These are phyloP conservation scores for Colletotrichum siamense DNA, from an alignment of 2,329 filamentous ascomycete species.

Conservation along the genomic window DNA sequence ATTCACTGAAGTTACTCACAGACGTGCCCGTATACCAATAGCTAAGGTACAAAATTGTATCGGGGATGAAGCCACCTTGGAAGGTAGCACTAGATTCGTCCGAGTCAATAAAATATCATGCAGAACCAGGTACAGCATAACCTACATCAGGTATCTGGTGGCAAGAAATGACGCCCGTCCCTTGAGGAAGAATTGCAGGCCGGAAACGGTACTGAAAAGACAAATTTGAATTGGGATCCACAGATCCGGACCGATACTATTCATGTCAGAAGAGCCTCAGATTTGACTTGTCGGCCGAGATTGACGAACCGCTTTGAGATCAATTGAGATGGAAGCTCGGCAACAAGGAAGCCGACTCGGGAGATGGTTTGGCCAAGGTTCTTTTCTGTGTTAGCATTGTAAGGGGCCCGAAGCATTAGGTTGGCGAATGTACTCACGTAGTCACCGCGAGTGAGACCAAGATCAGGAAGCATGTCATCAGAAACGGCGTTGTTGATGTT, in stretches of 20 bases:
- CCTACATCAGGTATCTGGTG: constrained; percentile 43
- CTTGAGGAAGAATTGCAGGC: constrained; percentile 33
- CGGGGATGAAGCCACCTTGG: constrained; percentile 51
- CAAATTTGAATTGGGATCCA: constrained; percentile 34
- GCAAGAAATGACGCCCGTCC: constrained; percentile 43
- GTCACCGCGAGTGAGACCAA: constrained; percentile 34
- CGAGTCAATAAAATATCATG: background rate
- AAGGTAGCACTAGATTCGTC: constrained; percentile 23
- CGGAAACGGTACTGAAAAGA: constrained; percentile 20
- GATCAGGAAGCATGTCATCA: constrained; percentile 43
- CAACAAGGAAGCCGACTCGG: constrained; percentile 56
- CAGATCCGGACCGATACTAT: constrained; percentile 31
- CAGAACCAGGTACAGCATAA: background rate
- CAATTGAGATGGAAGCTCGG: constrained; percentile 67
- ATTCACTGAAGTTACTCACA: constrained; percentile 28
- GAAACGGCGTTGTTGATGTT: constrained; percentile 29
- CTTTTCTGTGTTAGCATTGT: constrained; percentile 24
- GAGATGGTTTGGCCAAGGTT: constrained; percentile 63
- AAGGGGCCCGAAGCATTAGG: background rate
- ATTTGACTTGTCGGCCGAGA: fast-evolving
- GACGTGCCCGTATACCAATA: constrained; percentile 72
- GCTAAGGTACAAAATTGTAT: constrained; percentile 42
- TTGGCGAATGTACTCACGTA: constrained; percentile 28
- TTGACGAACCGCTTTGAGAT: constrained; percentile 53
- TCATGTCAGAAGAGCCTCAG: background rate